These are phyloP conservation scores for Pleomassaria siparia DNA, from an alignment of 2,329 filamentous ascomycete genomes.

Conservation along the genomic window DNA sequence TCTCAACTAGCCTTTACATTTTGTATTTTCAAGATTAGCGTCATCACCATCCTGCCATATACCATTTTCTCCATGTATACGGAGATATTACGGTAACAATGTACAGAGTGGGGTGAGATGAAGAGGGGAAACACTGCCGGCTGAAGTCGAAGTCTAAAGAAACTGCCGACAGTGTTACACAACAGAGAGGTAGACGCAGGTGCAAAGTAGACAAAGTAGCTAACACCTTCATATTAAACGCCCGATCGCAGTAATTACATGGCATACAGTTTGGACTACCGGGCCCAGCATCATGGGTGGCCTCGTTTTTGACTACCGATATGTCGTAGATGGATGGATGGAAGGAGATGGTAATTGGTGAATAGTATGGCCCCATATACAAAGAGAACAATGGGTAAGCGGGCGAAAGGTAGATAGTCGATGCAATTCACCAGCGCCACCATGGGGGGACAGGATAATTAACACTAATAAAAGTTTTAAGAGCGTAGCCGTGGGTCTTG, in stretches of 20 bases:
- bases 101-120: background rate
- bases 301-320: background rate
- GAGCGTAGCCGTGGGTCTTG: too few species aligned
- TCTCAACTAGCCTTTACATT: background rate
- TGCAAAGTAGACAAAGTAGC: background rate
- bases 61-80: background rate
- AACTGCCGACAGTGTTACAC: background rate
- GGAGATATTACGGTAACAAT: background rate
- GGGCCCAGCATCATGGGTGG: background rate
- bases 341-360: background rate
- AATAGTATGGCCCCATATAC: too few species aligned
- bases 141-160: background rate
- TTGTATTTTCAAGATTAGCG: too few species aligned
- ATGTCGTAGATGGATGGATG: background rate
- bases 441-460: too few species aligned
- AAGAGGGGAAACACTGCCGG: background rate
- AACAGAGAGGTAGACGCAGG: background rate
- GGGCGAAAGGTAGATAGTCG: too few species aligned
- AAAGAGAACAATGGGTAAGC: too few species aligned
- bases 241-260: too few species aligned
- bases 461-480: too few species aligned
- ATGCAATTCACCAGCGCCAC: too few species aligned
- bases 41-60: too few species aligned
- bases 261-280: too few species aligned
- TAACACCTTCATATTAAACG: background rate